Evolutionary conservation across 768 basidiomycete genomes (phyloP).

Genomic region (Calocybe indica): DNA sequence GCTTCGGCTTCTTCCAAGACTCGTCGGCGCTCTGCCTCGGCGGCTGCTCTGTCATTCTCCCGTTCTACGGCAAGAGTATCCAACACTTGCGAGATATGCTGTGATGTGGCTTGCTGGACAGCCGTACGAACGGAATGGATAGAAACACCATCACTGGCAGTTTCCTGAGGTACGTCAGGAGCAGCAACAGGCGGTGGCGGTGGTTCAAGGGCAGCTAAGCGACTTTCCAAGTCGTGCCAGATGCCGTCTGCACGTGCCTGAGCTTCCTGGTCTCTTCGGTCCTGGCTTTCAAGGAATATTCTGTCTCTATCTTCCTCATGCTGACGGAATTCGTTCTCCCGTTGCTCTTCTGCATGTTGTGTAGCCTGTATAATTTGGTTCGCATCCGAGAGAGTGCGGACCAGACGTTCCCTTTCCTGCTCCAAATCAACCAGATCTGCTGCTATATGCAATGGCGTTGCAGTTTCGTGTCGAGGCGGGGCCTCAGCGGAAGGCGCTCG

Average conservation of each 20-base stretch:
- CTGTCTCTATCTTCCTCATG: conserved; percentile 63
- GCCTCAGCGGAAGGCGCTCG: too few species aligned
- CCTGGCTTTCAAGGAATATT: conserved; percentile 55
- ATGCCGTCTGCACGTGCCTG: conserved; percentile 44
- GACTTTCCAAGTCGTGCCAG: conserved; percentile 31
- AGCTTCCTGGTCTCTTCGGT: conserved; percentile 50
- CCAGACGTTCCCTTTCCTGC: too few species aligned
- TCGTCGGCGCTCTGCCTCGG: conserved; percentile 48
- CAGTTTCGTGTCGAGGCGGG: too few species aligned
- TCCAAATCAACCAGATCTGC: too few species aligned
- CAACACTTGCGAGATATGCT: conserved; percentile 51
- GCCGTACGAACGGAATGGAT: conserved; percentile 33
- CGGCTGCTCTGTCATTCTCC: conserved; percentile 55
- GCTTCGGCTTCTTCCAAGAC: conserved; percentile 43
- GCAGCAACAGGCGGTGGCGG: conserved; percentile 16
- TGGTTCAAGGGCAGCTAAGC: conserved; percentile 28
- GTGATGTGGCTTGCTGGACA: conserved; percentile 48
- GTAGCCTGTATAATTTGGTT: conserved; percentile 28
- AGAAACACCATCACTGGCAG: conserved; percentile 29
- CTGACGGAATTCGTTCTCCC: conserved; percentile 58
- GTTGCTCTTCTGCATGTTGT: conserved; percentile 53
- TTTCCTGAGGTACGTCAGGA: conserved; percentile 10
- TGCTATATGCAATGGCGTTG: too few species aligned
- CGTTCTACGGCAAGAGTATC: conserved; percentile 54
- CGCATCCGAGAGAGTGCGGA: neutral